These are phyloP conservation scores for Hibiscus trionum DNA, from an alignment of 345 rosid species.

Conservation along the genomic window DNA sequence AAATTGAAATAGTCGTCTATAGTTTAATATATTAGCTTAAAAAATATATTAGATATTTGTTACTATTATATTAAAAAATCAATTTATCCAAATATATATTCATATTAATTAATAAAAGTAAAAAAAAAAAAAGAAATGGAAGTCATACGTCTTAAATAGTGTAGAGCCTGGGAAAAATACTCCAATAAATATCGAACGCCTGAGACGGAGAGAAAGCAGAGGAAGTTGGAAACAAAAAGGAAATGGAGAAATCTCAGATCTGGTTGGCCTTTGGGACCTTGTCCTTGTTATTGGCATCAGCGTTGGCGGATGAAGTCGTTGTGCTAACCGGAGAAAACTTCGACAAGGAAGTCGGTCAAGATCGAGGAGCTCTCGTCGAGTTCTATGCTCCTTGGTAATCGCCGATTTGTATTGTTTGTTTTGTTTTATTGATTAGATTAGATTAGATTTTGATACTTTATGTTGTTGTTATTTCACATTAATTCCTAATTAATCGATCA, in stretches of 20 bases:
- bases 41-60: too few relatives aligned
- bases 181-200: neutral
- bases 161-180: conserved; percentile 1
- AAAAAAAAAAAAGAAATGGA: neutral
- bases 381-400: conserved; percentile 97
- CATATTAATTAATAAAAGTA: neutral
- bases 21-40: too few relatives aligned
- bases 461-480: neutral
- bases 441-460: neutral
- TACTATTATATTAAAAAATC: too few relatives aligned
- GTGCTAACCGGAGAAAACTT: conserved; percentile 84
- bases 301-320: conserved; percentile 73
- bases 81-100: neutral
- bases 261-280: conserved; percentile 40
- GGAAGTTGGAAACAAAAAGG: neutral
- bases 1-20: too few relatives aligned
- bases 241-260: conserved; percentile 71
- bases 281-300: conserved; percentile 46
- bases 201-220: neutral
- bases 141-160: neutral
- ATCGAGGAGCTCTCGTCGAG: conserved; percentile 88
- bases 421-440: neutral
- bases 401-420: neutral
- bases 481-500: neutral
- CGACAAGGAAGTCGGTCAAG: conserved; percentile 91